Evolutionary conservation across 805 yeast species (phyloP).

Genomic region (Lachancea thermotolerans): DNA sequence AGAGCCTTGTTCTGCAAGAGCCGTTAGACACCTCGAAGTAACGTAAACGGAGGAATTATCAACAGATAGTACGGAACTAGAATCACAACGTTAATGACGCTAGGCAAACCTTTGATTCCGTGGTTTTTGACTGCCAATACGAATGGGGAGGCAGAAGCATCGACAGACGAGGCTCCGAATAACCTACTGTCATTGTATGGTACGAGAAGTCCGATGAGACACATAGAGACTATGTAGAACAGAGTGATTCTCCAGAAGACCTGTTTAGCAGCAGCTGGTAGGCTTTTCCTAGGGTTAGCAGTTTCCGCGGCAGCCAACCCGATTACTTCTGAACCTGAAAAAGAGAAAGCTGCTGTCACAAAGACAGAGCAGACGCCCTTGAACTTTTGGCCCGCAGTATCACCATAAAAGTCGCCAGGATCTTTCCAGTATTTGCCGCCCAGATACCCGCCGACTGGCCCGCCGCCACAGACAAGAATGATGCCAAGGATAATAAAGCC

Average conservation of each 20-base stretch:
- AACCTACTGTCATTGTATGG: constrained; percentile 39
- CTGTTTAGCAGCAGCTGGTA: constrained; percentile 48
- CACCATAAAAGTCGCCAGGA: constrained; percentile 67
- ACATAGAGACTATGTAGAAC: constrained; percentile 39
- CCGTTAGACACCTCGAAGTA: constrained; percentile 56
- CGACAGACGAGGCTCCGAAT: constrained; percentile 43
- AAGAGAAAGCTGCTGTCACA: constrained; percentile 49
- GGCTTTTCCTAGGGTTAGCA: constrained; percentile 37
- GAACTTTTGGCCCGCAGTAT: constrained; percentile 44
- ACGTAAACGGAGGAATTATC: constrained; percentile 67
- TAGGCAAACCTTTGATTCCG: constrained; percentile 57
- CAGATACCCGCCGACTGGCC: constrained; percentile 36
- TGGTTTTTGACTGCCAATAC: constrained; percentile 62
- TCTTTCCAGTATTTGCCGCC: constrained; percentile 41
- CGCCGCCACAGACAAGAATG: constrained; percentile 43
- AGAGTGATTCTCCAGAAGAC: constrained; percentile 49
- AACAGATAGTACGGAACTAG: constrained; percentile 62
- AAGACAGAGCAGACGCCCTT: constrained; percentile 48
- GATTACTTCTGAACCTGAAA: constrained; percentile 46
- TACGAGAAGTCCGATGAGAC: constrained; percentile 41
- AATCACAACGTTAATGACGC: constrained; percentile 61
- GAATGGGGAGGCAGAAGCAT: constrained; percentile 68
- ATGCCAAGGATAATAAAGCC: constrained; percentile 50
- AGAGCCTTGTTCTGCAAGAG: constrained; percentile 56
- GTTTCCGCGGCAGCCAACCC: constrained; percentile 48